phyloP scores from a whole-genome alignment of 2,329 filamentous ascomycete genomes.

The Paecilomyces sp. region DNA sequence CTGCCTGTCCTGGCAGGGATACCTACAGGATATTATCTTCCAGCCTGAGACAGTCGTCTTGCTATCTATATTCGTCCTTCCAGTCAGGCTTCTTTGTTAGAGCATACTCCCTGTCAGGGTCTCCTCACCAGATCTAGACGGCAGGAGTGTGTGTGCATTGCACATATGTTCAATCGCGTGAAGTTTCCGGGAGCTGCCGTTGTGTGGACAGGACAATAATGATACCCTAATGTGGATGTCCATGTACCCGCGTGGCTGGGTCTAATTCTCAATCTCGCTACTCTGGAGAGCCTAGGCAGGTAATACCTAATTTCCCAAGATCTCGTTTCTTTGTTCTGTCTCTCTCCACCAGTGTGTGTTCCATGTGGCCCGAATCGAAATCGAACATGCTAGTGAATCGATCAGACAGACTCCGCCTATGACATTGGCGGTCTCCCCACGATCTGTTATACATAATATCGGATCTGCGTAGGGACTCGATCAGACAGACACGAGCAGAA shows the following conservation, averaged over 20 bases:
- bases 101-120: too few species aligned
- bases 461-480: background rate
- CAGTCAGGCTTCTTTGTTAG: too few species aligned
- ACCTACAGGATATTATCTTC: too few species aligned
- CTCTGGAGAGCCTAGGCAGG: background rate
- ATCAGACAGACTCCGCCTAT: background rate
- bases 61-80: too few species aligned
- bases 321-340: background rate
- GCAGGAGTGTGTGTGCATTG: too few species aligned
- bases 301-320: background rate
- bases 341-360: background rate
- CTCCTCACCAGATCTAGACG: too few species aligned
- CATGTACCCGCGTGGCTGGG: background rate
- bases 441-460: background rate
- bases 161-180: too few species aligned
- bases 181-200: background rate
- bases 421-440: background rate
- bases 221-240: background rate
- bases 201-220: background rate
- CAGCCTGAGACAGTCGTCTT: too few species aligned
- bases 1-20: too few species aligned
- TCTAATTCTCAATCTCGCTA: background rate
- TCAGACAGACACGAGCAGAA: background rate
- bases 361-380: background rate
- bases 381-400: background rate